Evolutionary conservation across 2,329 filamentous ascomycete genomes (phyloP), one percentile per base, ranked within the genome.

Genomic region (Pseudogymnoascus sp.): DNA sequence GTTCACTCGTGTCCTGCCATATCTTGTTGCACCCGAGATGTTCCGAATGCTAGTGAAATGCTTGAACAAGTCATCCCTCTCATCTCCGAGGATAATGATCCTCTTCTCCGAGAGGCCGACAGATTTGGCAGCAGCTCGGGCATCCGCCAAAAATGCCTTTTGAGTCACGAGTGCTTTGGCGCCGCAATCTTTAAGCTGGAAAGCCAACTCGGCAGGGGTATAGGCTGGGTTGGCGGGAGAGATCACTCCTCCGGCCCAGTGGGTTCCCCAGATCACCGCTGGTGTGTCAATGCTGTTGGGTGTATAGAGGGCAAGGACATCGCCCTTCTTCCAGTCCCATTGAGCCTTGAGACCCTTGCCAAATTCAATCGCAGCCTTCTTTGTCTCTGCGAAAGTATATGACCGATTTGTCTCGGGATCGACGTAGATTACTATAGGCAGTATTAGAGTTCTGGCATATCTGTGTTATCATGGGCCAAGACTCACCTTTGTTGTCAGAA

Each of bases 211-310:
- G 8, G 91, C 85, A 11, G 83, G 83, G 0, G 90, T 96, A 75
- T 96, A 96, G 3, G 86, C 85, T 19, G 92, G 92, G 71, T 97
- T 97, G 2, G 91, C 92, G 0, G 92, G 91, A n/a, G 88, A 91
- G 10, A 91, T 77, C 60, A 91, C 78, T 31, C 90, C 92, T 52
- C 92, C 92, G 0, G 91, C 89, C 89, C 91, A 97, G 67, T 89
- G 84, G 8, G 85, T 81, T 29, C 92, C 92, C 79, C 90, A 91
- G 74, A 85, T 90, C 55, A 92, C 75, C 2, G 87, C 79, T 0
- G 91, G 87, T 0, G 88, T 91, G 73, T 97, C 92, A 71, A 97
- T 88, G 73, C 82, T 86, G 73, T 97, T 97, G 29, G 92, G 90
- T 3, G 90, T 87, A 78, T 88, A 96, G 61, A 96, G 80, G 10